Conservation (phyloP, 345 rosid genomes). For the Ceriops tagal region DNA sequence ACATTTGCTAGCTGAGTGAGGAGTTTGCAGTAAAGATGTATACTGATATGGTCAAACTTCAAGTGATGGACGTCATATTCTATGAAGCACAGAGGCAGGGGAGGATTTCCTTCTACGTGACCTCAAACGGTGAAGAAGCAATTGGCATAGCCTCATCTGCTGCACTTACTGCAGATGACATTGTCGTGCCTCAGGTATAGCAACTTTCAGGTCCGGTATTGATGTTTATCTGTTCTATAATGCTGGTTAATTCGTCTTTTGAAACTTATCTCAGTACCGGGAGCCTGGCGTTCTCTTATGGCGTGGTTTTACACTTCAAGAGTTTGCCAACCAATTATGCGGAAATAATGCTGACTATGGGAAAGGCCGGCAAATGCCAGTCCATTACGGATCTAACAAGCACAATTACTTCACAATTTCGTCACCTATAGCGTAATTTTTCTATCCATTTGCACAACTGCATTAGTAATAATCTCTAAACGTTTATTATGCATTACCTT, state of each 20-base stretch:
- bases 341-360: constrained; percentile 71
- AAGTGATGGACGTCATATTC: constrained; percentile 62
- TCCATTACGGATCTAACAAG: constrained; percentile 69
- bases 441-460: background rate
- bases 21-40: constrained; percentile 63
- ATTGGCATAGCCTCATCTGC: constrained; percentile 75
- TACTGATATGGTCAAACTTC: constrained; percentile 62
- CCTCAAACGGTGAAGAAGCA: constrained; percentile 76
- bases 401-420: constrained; percentile 70
- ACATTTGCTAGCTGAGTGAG: constrained; percentile 44
- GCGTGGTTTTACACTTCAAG: constrained; percentile 75
- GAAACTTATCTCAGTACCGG: constrained; percentile 43
- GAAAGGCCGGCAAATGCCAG: constrained; percentile 83
- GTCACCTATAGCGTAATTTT: constrained; percentile 66
- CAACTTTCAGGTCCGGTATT: background rate
- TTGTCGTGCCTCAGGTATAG: constrained; percentile 60
- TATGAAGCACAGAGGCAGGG: constrained; percentile 90
- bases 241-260: too few relatives aligned
- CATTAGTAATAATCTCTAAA: background rate
- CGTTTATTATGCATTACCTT: background rate
- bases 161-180: constrained; percentile 56
- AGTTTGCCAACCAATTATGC: constrained; percentile 66
- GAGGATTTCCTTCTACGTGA: constrained; percentile 64
- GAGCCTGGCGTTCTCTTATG: constrained; percentile 71
- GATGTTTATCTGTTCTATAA: background rate